phyloP scores from a whole-genome alignment of 2,329 filamentous ascomycete genomes.

The Fusarium sp. region DNA sequence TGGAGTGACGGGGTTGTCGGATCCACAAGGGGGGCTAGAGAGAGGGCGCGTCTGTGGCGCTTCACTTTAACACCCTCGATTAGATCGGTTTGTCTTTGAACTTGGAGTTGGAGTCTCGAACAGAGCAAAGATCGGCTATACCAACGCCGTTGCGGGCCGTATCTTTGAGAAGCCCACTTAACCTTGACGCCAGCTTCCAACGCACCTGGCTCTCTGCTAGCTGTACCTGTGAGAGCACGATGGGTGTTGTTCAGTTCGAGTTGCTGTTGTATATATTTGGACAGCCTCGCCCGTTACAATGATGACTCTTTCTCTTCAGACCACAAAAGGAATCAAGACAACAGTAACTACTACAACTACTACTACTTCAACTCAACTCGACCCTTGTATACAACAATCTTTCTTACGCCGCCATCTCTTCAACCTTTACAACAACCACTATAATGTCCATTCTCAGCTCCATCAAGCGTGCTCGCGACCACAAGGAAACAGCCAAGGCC shows the following conservation, averaged over 20 bases:
- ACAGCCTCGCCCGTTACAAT: conserved; percentile 7
- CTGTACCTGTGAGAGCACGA: neutral
- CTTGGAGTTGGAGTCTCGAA: conserved; percentile 31
- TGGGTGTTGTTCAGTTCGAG: neutral
- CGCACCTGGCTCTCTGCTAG: conserved; percentile 14
- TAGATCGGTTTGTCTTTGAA: conserved; percentile 6
- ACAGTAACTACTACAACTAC: neutral
- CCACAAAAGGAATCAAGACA: conserved; percentile 8
- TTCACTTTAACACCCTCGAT: conserved; percentile 32
- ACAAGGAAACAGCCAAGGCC: conserved; percentile 66
- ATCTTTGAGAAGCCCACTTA: conserved; percentile 1
- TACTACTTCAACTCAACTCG: neutral
- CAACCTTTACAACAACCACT: conserved; percentile 6
- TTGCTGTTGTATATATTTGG: conserved; percentile 28
- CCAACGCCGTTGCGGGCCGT: conserved; percentile 34
- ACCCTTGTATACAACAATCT: neutral
- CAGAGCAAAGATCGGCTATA: conserved; percentile 30
- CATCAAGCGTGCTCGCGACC: conserved; percentile 64
- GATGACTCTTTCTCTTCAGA: conserved; percentile 11
- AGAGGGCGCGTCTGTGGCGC: conserved; percentile 25
- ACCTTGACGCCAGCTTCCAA: conserved; percentile 34
- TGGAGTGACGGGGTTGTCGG: neutral
- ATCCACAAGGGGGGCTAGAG: conserved; percentile 8
- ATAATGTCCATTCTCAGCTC: conserved; percentile 69
- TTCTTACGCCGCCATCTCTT: neutral